phyloP scores from a whole-genome alignment of 495 filamentous ascomycete genomes.

The Podospora fimiseda region DNA sequence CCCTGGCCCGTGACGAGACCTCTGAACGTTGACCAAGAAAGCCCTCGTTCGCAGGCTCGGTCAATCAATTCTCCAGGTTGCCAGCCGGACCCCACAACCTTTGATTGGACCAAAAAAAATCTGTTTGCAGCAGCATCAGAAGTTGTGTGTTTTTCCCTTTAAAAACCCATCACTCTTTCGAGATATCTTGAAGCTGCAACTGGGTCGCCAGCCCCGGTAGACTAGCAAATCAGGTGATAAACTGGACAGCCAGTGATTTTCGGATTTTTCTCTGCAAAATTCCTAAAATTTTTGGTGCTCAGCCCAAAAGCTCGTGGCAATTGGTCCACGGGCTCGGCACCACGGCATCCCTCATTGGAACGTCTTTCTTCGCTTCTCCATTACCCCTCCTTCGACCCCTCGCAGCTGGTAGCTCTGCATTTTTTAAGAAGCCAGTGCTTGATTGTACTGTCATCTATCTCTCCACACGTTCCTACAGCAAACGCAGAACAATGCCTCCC shows the following conservation, averaged over 20 bases:
- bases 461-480: constrained; percentile 46
- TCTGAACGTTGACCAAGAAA: too few species aligned
- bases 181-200: too few species aligned
- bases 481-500: constrained; percentile 63
- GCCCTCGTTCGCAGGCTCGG: too few species aligned
- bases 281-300: background rate
- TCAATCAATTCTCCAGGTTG: constrained; percentile 3
- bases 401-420: constrained; percentile 64
- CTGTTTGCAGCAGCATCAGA: too few species aligned
- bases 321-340: constrained; percentile 28
- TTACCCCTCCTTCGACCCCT: constrained; percentile 42
- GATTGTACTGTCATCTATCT: constrained; percentile 39
- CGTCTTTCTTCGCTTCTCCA: constrained; percentile 50
- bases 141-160: background rate
- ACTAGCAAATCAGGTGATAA: too few species aligned
- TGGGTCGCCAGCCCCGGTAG: too few species aligned
- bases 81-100: background rate
- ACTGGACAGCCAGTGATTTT: background rate
- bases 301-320: constrained; percentile 19
- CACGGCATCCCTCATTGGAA: constrained; percentile 42
- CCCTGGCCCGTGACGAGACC: too few species aligned
- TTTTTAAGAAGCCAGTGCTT: constrained; percentile 34
- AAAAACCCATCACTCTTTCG: background rate
- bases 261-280: background rate
- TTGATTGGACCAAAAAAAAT: background rate